phyloP scores from a whole-genome alignment of 2,329 filamentous ascomycete species.

The Erysiphe pulchra region DNA sequence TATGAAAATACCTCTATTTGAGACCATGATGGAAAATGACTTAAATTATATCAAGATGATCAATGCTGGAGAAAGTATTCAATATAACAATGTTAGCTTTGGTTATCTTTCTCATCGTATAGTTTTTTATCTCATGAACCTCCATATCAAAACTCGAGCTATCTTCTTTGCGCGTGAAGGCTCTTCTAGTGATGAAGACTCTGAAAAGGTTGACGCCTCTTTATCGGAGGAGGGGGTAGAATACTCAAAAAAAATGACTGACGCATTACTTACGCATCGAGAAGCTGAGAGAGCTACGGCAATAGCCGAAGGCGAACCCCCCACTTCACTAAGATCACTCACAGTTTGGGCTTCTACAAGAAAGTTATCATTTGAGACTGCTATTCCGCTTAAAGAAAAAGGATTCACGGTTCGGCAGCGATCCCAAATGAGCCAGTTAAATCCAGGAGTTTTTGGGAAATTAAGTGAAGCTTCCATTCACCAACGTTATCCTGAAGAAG shows the following conservation, averaged over 20 bases:
- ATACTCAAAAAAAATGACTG: constrained; percentile 69
- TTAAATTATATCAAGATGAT: constrained; percentile 99
- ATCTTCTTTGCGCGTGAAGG: constrained; percentile 86
- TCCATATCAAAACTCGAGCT: constrained; percentile 84
- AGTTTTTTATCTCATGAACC: constrained; percentile 91
- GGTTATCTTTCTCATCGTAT: constrained; percentile 92
- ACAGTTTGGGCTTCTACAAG: constrained; percentile 91
- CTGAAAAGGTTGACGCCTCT: constrained; percentile 73
- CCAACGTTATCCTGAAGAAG: constrained; percentile 65
- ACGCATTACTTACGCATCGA: constrained; percentile 57
- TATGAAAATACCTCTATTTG: constrained; percentile 80
- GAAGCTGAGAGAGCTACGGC: constrained; percentile 51
- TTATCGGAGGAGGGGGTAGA: constrained; percentile 56
- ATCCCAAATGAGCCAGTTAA: constrained; percentile 91
- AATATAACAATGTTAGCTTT: constrained; percentile 93
- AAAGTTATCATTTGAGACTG: constrained; percentile 71
- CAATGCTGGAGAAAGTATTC: constrained; percentile 77
- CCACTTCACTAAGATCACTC: constrained; percentile 44
- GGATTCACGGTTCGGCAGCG: constrained; percentile 77
- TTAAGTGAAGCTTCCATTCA: constrained; percentile 67
- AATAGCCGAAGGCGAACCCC: constrained; percentile 42
- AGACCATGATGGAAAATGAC: constrained; percentile 85
- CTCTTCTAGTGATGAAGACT: constrained; percentile 65
- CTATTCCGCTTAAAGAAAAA: constrained; percentile 48
- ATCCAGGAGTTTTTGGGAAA: constrained; percentile 87